A percentile compares a stretch with the other conserved stretches of the same genome.
Evolutionary conservation across 768 basidiomycete species (phyloP).

Genomic region (Imleria badia): DNA sequence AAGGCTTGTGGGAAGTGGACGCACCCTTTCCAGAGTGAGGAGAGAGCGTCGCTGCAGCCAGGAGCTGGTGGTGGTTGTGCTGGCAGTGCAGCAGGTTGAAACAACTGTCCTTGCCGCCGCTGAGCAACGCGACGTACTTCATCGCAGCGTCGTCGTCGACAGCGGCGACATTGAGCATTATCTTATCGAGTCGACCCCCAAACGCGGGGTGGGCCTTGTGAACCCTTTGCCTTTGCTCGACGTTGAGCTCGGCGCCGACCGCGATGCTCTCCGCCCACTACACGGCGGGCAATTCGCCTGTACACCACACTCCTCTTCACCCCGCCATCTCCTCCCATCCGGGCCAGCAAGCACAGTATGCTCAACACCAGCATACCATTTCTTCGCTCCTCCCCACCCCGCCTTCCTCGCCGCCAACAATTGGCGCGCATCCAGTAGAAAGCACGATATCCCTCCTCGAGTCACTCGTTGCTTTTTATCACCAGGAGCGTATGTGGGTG

Average conservation of each 20-base stretch:
- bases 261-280: conserved; percentile 72
- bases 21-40: conserved; percentile 85
- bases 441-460: conserved; percentile 61
- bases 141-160: conserved; percentile 38
- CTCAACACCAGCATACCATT: conserved; percentile 26
- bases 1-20: conserved; percentile 1
- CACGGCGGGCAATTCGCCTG: conserved; percentile 14
- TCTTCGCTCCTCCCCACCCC: conserved; percentile 36
- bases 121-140: conserved; percentile 93
- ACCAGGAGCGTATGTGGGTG: conserved; percentile 71
- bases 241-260: neutral
- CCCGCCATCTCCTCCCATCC: conserved; percentile 27
- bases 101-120: conserved; percentile 97
- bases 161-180: neutral
- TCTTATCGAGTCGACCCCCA: conserved; percentile 26
- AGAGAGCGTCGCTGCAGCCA: conserved; percentile 86
- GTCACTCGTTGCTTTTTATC: conserved; percentile 64
- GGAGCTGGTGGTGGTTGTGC: conserved; percentile 80
- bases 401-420: conserved; percentile 32
- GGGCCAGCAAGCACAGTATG: conserved; percentile 22
- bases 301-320: conserved; percentile 29
- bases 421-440: conserved; percentile 37
- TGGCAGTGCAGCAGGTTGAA: conserved; percentile 91
- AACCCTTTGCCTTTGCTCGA: neutral
- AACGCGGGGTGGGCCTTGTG: conserved; percentile 5